Evolutionary conservation across 2,329 filamentous ascomycete species (phyloP).

Genomic region (Thermoascus crustaceus): DNA sequence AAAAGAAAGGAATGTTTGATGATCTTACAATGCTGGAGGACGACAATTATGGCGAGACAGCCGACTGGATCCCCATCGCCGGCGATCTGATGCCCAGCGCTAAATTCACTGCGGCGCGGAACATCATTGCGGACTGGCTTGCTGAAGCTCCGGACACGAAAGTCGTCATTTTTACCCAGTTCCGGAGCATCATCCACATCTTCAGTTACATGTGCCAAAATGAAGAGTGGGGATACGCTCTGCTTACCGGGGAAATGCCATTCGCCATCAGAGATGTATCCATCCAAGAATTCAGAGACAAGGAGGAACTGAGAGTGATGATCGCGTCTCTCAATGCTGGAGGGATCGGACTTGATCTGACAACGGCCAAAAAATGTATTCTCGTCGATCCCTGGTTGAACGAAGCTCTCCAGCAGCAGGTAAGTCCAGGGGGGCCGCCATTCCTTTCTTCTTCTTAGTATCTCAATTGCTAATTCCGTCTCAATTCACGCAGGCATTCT

Average conservation of each 20-base stretch:
- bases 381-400: slow-evolving; percentile 57
- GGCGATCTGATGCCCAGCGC: slow-evolving; percentile 27
- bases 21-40: slow-evolving; percentile 11
- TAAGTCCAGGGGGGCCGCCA: slow-evolving; percentile 18
- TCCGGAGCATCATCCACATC: slow-evolving; percentile 46
- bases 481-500: slow-evolving; percentile 37
- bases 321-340: slow-evolving; percentile 51
- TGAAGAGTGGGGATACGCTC: slow-evolving; percentile 35
- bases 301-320: slow-evolving; percentile 38
- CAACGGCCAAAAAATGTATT: slow-evolving; percentile 52
- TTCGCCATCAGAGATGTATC: slow-evolving; percentile 37
- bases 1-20: too few relatives aligned
- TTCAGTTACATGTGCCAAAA: slow-evolving; percentile 42
- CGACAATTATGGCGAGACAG: slow-evolving; percentile 15
- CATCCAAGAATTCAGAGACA: slow-evolving; percentile 39
- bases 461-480: neutral
- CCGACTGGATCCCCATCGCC: slow-evolving; percentile 20
- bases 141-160: slow-evolving; percentile 42
- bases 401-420: slow-evolving; percentile 52
- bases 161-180: slow-evolving; percentile 55
- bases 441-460: slow-evolving; percentile 2
- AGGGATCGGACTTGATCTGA: slow-evolving; percentile 52
- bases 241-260: slow-evolving; percentile 44
- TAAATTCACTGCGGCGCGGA: slow-evolving; percentile 30
- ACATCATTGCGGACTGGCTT: slow-evolving; percentile 32